Percentiles rank a stretch among this genome's conserved stretches.
phyloP scores from a whole-genome alignment of 257 asterid genomes.

The Lithospermum erythrorhizon region DNA sequence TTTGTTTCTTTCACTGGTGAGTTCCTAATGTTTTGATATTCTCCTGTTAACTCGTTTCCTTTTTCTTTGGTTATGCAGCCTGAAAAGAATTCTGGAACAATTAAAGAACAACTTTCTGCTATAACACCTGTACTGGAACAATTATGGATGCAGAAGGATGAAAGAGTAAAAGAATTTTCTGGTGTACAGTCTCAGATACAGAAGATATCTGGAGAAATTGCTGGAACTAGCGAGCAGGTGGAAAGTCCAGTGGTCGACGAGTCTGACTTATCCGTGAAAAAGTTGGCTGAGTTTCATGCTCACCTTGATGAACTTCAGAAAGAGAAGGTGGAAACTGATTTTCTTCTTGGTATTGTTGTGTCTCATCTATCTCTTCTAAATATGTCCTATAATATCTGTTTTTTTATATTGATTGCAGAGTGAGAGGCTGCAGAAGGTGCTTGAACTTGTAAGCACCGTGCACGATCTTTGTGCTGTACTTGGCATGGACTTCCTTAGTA shows the following conservation, averaged over 20 bases:
- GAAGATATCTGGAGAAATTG: constrained; percentile 66
- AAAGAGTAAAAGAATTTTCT: constrained; percentile 63
- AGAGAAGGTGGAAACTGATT: constrained; percentile 52
- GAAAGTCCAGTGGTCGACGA: constrained; percentile 66
- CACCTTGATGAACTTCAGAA: constrained; percentile 92
- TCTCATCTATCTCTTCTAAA: not conserved
- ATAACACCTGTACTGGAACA: constrained; percentile 83
- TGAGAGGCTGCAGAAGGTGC: constrained; percentile 87
- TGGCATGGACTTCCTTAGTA: constrained; percentile 69
- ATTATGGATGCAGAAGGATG: constrained; percentile 76
- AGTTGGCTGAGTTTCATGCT: constrained; percentile 64
- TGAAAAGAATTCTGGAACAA: constrained; percentile 79
- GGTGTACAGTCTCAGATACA: constrained; percentile 90
- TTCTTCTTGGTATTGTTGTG: constrained; percentile 8
- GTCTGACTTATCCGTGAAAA: constrained; percentile 68
- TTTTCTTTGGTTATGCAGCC: constrained; percentile 41
- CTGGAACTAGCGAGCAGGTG: constrained; percentile 55
- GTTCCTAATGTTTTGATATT: not conserved
- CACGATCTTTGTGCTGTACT: constrained; percentile 96
- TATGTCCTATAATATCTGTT: constrained; percentile 9
- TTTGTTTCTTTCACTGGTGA: not conserved
- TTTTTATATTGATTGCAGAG: constrained; percentile 40
- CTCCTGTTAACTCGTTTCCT: not conserved
- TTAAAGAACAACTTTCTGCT: constrained; percentile 90
- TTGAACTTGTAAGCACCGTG: constrained; percentile 84